These are phyloP conservation scores for Malus sylvestris DNA, from an alignment of 306 rosid species.

Conservation along the genomic window DNA sequence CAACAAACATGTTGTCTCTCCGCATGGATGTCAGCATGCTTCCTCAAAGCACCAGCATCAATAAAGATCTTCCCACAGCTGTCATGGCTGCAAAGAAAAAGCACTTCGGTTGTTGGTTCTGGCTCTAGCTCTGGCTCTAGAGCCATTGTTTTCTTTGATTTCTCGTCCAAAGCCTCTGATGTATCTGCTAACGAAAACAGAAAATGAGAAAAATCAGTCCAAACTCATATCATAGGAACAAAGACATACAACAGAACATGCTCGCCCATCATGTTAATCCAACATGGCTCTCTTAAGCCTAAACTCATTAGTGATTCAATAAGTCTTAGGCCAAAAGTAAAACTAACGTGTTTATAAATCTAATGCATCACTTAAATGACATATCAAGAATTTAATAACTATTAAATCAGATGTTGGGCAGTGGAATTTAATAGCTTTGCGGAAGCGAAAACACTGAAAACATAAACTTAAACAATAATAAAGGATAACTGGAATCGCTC, in stretches of 20 bases:
- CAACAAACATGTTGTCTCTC: conserved; percentile 88
- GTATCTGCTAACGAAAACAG: conserved; percentile 57
- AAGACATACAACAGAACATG: neutral
- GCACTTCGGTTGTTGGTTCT: conserved; percentile 96
- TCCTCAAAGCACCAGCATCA: conserved; percentile 96
- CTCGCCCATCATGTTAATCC: neutral
- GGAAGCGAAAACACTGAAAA: too few species aligned
- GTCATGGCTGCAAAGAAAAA: conserved; percentile 93
- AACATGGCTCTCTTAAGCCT: neutral
- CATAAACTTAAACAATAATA: too few species aligned
- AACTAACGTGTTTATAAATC: neutral
- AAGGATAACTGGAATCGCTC: too few species aligned
- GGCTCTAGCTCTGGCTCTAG: conserved; percentile 95
- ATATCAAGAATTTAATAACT: neutral
- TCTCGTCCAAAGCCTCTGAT: conserved; percentile 61
- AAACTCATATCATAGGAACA: neutral
- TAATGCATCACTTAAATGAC: neutral
- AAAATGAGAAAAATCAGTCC: conserved; percentile 12
- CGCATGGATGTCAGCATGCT: conserved; percentile 96
- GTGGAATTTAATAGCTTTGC: too few species aligned
- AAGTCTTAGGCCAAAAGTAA: neutral
- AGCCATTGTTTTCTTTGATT: conserved; percentile 47
- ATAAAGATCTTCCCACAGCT: conserved; percentile 94
- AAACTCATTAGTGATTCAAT: neutral
- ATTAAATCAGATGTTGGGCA: neutral